Evolutionary conservation across 495 filamentous ascomycete genomes (phyloP).

Genomic region (Astrothelium macrocarpum): DNA sequence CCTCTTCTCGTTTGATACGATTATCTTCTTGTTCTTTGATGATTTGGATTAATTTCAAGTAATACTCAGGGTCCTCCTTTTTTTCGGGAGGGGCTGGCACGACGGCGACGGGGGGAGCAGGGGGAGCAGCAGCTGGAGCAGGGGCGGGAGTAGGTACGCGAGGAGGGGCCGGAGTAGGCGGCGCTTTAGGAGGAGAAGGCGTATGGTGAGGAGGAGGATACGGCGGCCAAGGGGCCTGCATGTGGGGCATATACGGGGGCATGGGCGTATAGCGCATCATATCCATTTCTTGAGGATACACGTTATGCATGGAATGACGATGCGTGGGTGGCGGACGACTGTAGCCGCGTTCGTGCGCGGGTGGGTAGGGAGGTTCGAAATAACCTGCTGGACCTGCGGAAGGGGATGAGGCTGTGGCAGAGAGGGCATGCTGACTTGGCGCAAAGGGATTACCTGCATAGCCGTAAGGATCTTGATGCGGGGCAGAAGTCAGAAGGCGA

Average conservation of each 20-base stretch:
- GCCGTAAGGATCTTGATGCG: slow-evolving; percentile 25
- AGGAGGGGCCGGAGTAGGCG: neutral
- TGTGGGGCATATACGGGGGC: slow-evolving; percentile 18
- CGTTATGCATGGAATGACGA: slow-evolving; percentile 13
- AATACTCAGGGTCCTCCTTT: neutral
- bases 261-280: slow-evolving; percentile 8
- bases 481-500: slow-evolving; percentile 10
- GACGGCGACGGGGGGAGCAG: slow-evolving; percentile 9
- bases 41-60: slow-evolving; percentile 26
- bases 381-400: slow-evolving; percentile 17
- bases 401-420: slow-evolving; percentile 18
- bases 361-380: slow-evolving; percentile 8
- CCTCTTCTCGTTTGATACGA: slow-evolving; percentile 25
- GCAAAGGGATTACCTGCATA: slow-evolving; percentile 29
- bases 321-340: slow-evolving; percentile 9
- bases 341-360: slow-evolving; percentile 11
- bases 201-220: slow-evolving; percentile 13
- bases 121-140: neutral
- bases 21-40: slow-evolving; percentile 29
- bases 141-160: neutral
- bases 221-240: slow-evolving; percentile 20
- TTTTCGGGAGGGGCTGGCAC: slow-evolving; percentile 5
- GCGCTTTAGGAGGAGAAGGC: slow-evolving; percentile 12
- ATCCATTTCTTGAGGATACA: neutral
- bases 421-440: slow-evolving; percentile 26